Conservation (phyloP, 768 basidiomycete species). For the Lyophyllum semitale region DNA sequence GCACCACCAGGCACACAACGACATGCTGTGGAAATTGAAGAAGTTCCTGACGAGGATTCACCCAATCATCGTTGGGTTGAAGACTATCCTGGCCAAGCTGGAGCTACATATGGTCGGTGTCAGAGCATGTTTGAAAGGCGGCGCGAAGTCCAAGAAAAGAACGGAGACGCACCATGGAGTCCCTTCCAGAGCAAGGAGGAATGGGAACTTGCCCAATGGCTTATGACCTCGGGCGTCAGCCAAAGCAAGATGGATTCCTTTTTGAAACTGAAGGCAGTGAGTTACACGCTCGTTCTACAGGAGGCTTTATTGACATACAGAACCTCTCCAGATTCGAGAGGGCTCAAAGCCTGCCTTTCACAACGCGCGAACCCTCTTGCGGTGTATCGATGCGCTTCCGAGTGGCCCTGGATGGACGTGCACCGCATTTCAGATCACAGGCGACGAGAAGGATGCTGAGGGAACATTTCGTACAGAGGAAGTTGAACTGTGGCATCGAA, state of each 20-base stretch:
- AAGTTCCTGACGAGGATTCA: not conserved
- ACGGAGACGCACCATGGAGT: not conserved
- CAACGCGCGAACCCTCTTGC: constrained; percentile 11
- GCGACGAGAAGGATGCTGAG: constrained; percentile 6
- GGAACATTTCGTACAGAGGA: constrained; percentile 12
- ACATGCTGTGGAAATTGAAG: not conserved
- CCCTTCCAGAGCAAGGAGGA: constrained; percentile 1
- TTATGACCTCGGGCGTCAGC: constrained; percentile 9
- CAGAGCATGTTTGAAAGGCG: not conserved
- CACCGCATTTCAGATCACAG: constrained; percentile 9
- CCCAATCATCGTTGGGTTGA: constrained; percentile 3
- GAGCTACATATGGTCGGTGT: not conserved
- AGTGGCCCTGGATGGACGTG: constrained; percentile 26
- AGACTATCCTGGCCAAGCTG: constrained; percentile 1
- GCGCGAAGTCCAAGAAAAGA: not conserved
- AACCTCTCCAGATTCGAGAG: not conserved
- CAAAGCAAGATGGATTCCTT: constrained; percentile 4
- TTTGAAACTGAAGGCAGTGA: not conserved
- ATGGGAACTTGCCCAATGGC: constrained; percentile 7
- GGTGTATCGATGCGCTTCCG: constrained; percentile 22
- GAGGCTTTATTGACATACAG: not conserved
- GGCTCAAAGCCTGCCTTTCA: constrained; percentile 5
- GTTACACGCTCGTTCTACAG: not conserved
- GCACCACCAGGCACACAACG: not conserved
- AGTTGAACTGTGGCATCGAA: constrained; percentile 26